A percentile compares a stretch with the other conserved stretches of the same genome.
phyloP scores from a whole-genome alignment of 1,139 yeast species.

The Cylindricascospora bacillispora region DNA sequence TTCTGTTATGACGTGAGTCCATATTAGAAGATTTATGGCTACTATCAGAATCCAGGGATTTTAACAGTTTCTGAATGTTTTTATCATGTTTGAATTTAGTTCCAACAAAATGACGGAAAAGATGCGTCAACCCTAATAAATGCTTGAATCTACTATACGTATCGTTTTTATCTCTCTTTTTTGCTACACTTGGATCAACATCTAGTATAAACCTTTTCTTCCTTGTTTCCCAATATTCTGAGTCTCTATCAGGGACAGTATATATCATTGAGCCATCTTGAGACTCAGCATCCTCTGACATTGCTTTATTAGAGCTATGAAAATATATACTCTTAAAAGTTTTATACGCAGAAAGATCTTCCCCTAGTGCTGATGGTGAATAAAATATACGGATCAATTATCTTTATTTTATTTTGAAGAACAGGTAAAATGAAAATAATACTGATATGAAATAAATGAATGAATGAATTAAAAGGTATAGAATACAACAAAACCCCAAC shows the following conservation, averaged over 20 bases:
- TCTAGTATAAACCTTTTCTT: conserved; percentile 36
- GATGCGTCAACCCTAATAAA: conserved; percentile 49
- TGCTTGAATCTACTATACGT: conserved; percentile 53
- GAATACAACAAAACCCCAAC: too few species aligned
- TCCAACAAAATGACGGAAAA: conserved; percentile 57
- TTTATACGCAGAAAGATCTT: too few species aligned
- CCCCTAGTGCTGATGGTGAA: too few species aligned
- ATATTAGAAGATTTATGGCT: conserved; percentile 16
- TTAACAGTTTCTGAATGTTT: conserved; percentile 37
- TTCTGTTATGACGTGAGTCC: conserved; percentile 36
- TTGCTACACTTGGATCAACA: conserved; percentile 46
- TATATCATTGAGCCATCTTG: too few species aligned
- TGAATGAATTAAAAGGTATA: too few species aligned
- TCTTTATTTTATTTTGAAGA: too few species aligned
- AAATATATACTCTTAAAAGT: too few species aligned
- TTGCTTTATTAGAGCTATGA: conserved; percentile 5
- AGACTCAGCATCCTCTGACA: conserved; percentile 1
- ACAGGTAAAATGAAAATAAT: too few species aligned
- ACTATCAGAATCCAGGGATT: conserved; percentile 23
- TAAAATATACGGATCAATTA: too few species aligned
- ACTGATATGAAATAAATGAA: too few species aligned
- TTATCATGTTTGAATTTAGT: conserved; percentile 52
- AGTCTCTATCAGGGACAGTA: conserved; percentile 4
- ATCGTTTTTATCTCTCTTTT: conserved; percentile 49
- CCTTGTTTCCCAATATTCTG: conserved; percentile 31